Base-by-base conservation (phyloP, 1,284 basidiomycete species). In the Ceratobasidium sp. region DNA sequence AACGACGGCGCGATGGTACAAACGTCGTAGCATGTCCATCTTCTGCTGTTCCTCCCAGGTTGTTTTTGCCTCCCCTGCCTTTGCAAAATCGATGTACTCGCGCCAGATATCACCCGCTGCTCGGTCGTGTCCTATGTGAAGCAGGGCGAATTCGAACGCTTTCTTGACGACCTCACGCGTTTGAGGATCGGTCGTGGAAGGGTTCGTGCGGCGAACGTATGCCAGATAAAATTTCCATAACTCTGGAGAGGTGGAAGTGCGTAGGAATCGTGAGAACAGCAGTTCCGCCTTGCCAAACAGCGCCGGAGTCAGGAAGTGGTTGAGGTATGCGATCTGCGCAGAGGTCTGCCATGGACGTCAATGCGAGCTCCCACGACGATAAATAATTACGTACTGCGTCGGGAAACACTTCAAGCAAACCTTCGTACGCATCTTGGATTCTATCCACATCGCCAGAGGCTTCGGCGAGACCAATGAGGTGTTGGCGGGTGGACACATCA, bases 41-140 rank as follows among this genome's bases (percentile, higher is more conserved):
- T 97, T 96, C 82, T 97, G 95, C 81, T 97, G 95, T 79, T 94
- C 92, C 83, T 99, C 96, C 97, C 97, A 99, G 29, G 94, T 93
- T 57, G 91, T 93, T 19, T 88, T 88, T 1, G 90, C 87, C 86
- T 94, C 92, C 66, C 91, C 91, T 43, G 91, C 89, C 81, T 91
- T 92, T 77, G 99, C 84, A 82, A 98, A 96, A 77, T 92, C 89
- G 81, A 99, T 94, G 79, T 89, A 90, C 80, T 90, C 89, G 66
- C 83, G 83, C 89, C 89, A 90, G 64, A 90, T 86, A 66, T 85
- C 84, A 3, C 88, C 88, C 54, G 86, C 85, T 66, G 88, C 86
- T 37, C 86, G 84, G 81, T 89, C 88, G 59, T 93, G 92, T 17
- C 97, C 97, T 65, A 98, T 91, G 81, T 96, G 94, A 78, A 90